These are phyloP conservation scores for Chalaropsis ovoidea DNA, from an alignment of 2,329 filamentous ascomycete species.

Conservation along the genomic window DNA sequence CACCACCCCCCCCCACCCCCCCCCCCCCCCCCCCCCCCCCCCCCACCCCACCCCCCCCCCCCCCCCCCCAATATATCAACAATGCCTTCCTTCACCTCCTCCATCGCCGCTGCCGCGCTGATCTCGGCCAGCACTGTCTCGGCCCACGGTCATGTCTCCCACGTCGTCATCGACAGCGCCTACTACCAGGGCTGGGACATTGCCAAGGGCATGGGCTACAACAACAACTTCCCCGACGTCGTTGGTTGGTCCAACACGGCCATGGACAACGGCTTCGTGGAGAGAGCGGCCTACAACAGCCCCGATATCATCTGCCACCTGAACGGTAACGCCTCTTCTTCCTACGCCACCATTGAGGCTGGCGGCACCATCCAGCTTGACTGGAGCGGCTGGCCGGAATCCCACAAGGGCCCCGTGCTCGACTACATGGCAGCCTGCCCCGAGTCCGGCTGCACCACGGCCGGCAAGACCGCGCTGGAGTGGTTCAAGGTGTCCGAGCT, in stretches of 20 bases:
- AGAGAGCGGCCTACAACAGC: conserved; percentile 34
- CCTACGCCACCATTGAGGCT: conserved; percentile 43
- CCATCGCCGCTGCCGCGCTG: conserved; percentile 19
- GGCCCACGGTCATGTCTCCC: conserved; percentile 32
- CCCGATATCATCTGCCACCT: conserved; percentile 43
- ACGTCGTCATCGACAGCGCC: conserved; percentile 30
- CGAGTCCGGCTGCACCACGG: conserved; percentile 41
- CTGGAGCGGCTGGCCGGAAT: conserved; percentile 57
- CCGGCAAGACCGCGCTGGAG: conserved; percentile 42
- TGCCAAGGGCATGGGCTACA: conserved; percentile 26
- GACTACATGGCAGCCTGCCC: conserved; percentile 50
- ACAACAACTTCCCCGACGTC: conserved; percentile 27
- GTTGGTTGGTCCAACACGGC: conserved; percentile 33
- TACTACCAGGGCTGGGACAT: conserved; percentile 32
- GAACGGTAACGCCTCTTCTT: conserved; percentile 34
- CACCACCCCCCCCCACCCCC: neutral
- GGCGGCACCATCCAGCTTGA: conserved; percentile 49
- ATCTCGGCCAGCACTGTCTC: conserved; percentile 27
- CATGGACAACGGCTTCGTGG: conserved; percentile 39
- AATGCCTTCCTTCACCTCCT: conserved; percentile 28
- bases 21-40: neutral
- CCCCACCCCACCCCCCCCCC: neutral
- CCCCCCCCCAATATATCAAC: conserved; percentile 17
- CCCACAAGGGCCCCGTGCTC: conserved; percentile 52
- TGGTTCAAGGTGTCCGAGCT: conserved; percentile 52